Evolutionary conservation across 352 stramenopile species (phyloP).

Genomic region (Phytopythium kandeliae): DNA sequence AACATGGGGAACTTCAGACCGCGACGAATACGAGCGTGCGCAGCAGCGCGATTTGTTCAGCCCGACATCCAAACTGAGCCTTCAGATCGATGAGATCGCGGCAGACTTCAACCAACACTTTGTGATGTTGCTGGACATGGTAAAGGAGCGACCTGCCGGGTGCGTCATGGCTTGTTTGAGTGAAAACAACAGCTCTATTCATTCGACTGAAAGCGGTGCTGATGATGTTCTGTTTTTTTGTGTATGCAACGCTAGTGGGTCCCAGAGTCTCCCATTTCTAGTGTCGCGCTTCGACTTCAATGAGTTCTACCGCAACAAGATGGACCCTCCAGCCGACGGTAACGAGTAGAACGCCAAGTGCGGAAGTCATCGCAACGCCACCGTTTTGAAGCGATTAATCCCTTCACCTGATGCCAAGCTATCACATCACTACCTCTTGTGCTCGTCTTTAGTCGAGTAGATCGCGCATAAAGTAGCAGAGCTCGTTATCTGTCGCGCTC

Average conservation of each 20-base stretch:
- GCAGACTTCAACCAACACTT: slow-evolving; percentile 65
- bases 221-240: too few species aligned
- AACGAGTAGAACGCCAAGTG: slow-evolving; percentile 30
- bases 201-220: background rate
- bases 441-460: slow-evolving; percentile 29
- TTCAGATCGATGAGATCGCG: slow-evolving; percentile 61
- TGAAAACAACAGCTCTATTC: slow-evolving; percentile 9
- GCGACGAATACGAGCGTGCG: slow-evolving; percentile 39
- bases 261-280: slow-evolving; percentile 80
- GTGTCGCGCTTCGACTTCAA: slow-evolving; percentile 91
- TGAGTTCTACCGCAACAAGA: slow-evolving; percentile 80
- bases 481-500: slow-evolving; percentile 35
- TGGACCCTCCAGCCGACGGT: slow-evolving; percentile 23
- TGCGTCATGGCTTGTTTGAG: slow-evolving; percentile 10
- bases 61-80: slow-evolving; percentile 37
- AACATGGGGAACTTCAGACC: slow-evolving; percentile 51
- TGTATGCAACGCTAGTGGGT: slow-evolving; percentile 21
- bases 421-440: too few species aligned
- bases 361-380: background rate
- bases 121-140: slow-evolving; percentile 59
- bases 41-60: slow-evolving; percentile 31
- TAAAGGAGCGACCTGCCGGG: slow-evolving; percentile 49
- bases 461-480: slow-evolving; percentile 74
- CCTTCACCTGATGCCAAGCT: background rate
- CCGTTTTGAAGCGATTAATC: background rate